Conservation (phyloP, 257 asterid genomes). For the Nicotiana otophora region DNA sequence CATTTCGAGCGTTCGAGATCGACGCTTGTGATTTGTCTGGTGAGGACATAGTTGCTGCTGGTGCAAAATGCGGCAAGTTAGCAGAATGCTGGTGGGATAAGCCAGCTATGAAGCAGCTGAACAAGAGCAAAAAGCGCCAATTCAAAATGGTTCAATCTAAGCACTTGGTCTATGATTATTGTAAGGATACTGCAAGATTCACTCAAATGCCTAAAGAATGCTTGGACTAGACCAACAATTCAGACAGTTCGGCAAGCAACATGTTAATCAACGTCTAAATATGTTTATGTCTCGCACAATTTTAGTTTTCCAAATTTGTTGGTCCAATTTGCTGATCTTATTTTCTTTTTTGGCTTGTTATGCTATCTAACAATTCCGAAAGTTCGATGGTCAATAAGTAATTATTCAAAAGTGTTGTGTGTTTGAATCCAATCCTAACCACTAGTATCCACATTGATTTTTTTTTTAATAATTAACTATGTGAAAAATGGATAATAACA, state of each 20-base stretch:
- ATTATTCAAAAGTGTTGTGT: not conserved
- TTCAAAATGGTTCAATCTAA: conserved; percentile 30
- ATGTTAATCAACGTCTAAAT: not conserved
- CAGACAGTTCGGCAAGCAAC: too few relatives aligned
- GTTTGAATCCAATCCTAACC: not conserved
- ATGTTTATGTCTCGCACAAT: not conserved
- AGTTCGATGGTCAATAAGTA: not conserved
- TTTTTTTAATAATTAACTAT: too few relatives aligned
- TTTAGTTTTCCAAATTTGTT: not conserved
- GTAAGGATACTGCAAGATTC: conserved; percentile 45
- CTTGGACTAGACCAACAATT: not conserved
- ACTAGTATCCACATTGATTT: not conserved
- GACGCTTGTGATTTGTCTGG: conserved; percentile 41
- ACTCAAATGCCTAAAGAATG: conserved; percentile 47
- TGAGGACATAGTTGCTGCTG: conserved; percentile 13
- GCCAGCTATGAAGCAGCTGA: conserved; percentile 32
- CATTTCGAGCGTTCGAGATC: conserved; percentile 31
- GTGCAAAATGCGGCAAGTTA: conserved; percentile 31
- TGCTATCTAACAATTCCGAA: not conserved
- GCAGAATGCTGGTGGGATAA: conserved; percentile 62
- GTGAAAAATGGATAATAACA: not conserved
- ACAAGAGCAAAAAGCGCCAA: conserved; percentile 21
- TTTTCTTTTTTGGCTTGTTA: not conserved
- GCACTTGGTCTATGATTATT: conserved; percentile 51
- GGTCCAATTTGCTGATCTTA: not conserved